Evolutionary conservation across 2,329 filamentous ascomycete genomes (phyloP), one percentile per base, ranked within the genome.

Genomic region (Basipetospora chlamydospora): DNA sequence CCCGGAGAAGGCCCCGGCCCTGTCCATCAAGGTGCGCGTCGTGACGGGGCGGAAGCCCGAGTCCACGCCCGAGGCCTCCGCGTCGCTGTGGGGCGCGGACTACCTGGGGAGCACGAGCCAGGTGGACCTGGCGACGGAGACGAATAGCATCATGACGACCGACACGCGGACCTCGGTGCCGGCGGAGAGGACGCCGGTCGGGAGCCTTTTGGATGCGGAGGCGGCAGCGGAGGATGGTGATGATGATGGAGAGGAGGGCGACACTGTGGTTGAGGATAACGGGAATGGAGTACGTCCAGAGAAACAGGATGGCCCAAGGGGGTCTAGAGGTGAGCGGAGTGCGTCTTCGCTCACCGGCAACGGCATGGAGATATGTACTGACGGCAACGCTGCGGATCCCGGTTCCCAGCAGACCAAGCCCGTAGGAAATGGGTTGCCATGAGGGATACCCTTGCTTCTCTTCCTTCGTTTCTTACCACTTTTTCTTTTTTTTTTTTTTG

Each of bases 21-120:
- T 72, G 28, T 51, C 59, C 6, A 46, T 67, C 39, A 68, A 65
- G 41, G 54, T 70, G 41, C 57, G 63, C 7, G 59, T 69, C 7
- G 44, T 72, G 13, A 57, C 59, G 8, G 70, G 58, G 3, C 60
- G 66, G 42, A 73, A 73, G 46, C 69, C 70, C 8, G 39, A 37
- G 20, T 13, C 28, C 17, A 13, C 7, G n/a, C 28, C 35, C 10
- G 28, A 17, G 28, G 35, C 18, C 7, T n/a, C n/a, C n/a, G n/a
- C n/a, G n/a, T n/a, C n/a, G n/a, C n/a, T n/a, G n/a, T 37, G 26
- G 28, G 35, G 26, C 8, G 28, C 12, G 18, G 18, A 31, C 13
- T 16, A 37, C 15, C n/a, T 22, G 26, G 17, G 18, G 3, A 30
- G 8, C 34, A 29, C 18, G 28, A 13, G 17, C 12, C 26, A 29